A percentile compares a stretch with the other conserved stretches of the same genome.
phyloP scores from a whole-genome alignment of 129 eudicot genomes.

The Ambrosia trifida region DNA sequence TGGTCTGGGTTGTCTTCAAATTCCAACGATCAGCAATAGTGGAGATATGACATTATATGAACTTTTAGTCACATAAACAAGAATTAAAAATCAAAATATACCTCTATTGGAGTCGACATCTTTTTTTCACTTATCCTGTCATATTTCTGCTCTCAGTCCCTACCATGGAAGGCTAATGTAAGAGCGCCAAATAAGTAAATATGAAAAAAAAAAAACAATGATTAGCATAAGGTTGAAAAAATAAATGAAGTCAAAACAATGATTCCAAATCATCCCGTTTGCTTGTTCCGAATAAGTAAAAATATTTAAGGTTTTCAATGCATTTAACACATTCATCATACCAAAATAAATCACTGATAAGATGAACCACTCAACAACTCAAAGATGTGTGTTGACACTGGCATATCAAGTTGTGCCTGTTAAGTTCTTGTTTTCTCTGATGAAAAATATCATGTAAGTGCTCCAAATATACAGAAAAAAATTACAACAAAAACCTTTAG shows the following conservation, averaged over 20 bases:
- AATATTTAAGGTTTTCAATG: background rate
- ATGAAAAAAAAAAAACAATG: background rate
- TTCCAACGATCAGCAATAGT: slow-evolving; percentile 82
- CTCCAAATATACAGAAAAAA: slow-evolving; percentile 3
- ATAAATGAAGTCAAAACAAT: slow-evolving; percentile 37
- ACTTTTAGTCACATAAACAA: slow-evolving; percentile 1
- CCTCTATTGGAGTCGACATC: no score
- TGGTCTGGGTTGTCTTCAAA: slow-evolving; percentile 96
- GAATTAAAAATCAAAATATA: no score
- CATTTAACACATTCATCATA: background rate
- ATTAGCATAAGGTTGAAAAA: background rate
- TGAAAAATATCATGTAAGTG: slow-evolving; percentile 9
- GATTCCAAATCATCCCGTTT: slow-evolving; percentile 96
- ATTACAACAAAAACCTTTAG: background rate
- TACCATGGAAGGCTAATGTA: no score
- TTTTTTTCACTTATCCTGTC: no score
- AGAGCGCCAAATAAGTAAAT: background rate
- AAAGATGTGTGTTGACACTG: slow-evolving; percentile 90
- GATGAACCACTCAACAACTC: slow-evolving; percentile 66
- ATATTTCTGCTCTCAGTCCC: no score
- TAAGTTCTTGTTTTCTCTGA: slow-evolving; percentile 92
- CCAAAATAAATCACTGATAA: background rate
- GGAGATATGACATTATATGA: slow-evolving; percentile 53
- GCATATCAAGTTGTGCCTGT: slow-evolving; percentile 99
- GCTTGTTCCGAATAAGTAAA: slow-evolving; percentile 69